These are phyloP conservation scores for Phytophthora podocarpi DNA, from an alignment of 352 stramenopile species.

Conservation along the genomic window DNA sequence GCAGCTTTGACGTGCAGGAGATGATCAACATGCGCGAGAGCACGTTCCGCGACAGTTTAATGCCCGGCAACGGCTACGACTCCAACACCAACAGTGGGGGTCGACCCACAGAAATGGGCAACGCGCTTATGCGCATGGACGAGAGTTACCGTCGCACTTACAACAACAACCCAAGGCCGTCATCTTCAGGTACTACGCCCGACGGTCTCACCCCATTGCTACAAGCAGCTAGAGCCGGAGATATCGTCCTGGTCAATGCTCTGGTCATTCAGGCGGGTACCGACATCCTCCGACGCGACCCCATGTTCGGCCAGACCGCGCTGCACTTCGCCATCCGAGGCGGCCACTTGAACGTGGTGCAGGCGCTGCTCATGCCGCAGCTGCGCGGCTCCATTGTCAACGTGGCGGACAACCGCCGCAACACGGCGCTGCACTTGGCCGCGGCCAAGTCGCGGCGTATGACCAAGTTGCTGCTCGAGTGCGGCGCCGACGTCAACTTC, in stretches of 20 bases:
- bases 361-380: slow-evolving; percentile 71
- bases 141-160: slow-evolving; percentile 58
- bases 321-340: slow-evolving; percentile 75
- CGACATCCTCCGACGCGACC: slow-evolving; percentile 69
- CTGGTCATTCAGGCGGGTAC: slow-evolving; percentile 74
- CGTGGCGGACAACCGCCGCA: slow-evolving; percentile 66
- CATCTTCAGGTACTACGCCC: slow-evolving; percentile 13
- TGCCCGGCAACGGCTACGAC: slow-evolving; percentile 22
- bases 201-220: slow-evolving; percentile 78
- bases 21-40: slow-evolving; percentile 60
- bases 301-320: slow-evolving; percentile 68
- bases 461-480: slow-evolving; percentile 64
- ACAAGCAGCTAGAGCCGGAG: slow-evolving; percentile 59
- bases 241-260: slow-evolving; percentile 72
- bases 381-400: slow-evolving; percentile 72
- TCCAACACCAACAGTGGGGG: slow-evolving; percentile 23
- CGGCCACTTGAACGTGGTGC: slow-evolving; percentile 65
- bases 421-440: slow-evolving; percentile 65
- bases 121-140: slow-evolving; percentile 77
- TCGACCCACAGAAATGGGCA: slow-evolving; percentile 66
- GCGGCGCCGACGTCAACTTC: slow-evolving; percentile 62
- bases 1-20: slow-evolving; percentile 70
- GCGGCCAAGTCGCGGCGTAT: slow-evolving; percentile 69
- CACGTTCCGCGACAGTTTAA: slow-evolving; percentile 60
- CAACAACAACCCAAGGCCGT: slow-evolving; percentile 31